A percentile compares a stretch with the other conserved stretches of the same genome.
Conservation (phyloP, 1,284 basidiomycete genomes). For the Earliella scabrosa region DNA sequence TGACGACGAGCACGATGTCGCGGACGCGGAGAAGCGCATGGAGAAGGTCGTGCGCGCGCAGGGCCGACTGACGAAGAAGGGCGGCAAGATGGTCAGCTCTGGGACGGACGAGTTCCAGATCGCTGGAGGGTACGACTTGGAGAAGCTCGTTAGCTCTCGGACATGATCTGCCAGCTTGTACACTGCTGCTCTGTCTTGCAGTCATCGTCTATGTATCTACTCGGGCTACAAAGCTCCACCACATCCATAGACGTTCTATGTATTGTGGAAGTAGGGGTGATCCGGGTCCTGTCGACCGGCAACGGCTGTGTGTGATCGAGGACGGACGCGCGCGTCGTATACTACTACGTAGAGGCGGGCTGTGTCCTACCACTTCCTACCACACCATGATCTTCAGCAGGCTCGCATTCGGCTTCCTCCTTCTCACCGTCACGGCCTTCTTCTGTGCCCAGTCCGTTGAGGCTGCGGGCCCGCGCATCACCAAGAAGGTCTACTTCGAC, state of each 20-base stretch:
- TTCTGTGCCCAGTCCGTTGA: constrained; percentile 72
- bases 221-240: too few species aligned
- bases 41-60: constrained; percentile 84
- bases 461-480: constrained; percentile 83
- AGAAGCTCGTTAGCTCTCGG: constrained; percentile 56
- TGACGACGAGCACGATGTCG: constrained; percentile 52
- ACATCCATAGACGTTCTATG: too few species aligned
- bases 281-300: neutral
- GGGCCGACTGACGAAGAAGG: constrained; percentile 82
- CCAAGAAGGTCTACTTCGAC: constrained; percentile 93
- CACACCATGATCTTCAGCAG: constrained; percentile 55
- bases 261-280: neutral
- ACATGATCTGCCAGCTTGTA: constrained; percentile 16
- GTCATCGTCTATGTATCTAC: neutral
- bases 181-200: too few species aligned
- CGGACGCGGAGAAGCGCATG: constrained; percentile 85
- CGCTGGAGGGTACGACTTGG: constrained; percentile 67
- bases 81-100: constrained; percentile 78
- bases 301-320: constrained; percentile 8
- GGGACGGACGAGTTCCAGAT: constrained; percentile 86
- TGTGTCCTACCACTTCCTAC: constrained; percentile 14
- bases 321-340: too few species aligned
- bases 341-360: constrained; percentile 7
- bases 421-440: constrained; percentile 69
- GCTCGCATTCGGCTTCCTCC: constrained; percentile 61